Evolutionary conservation across 352 stramenopile species (phyloP).

Genomic region (Pythium chondricola): DNA sequence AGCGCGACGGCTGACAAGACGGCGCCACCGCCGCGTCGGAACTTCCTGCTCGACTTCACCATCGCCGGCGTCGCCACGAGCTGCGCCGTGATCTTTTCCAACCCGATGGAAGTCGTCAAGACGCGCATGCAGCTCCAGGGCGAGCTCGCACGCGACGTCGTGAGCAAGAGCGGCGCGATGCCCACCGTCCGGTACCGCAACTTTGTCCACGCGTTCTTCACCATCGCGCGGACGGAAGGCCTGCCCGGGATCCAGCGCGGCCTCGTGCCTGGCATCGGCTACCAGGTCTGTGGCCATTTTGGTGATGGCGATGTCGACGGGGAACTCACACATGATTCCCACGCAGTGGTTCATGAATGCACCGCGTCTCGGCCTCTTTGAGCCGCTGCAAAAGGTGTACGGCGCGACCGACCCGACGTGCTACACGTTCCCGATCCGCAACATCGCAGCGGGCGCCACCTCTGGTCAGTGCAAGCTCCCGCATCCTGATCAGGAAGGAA

Average conservation of each 20-base stretch:
- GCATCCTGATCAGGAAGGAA: too few relatives aligned
- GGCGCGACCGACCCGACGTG: constrained; percentile 72
- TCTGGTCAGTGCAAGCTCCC: constrained; percentile 42
- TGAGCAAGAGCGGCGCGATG: constrained; percentile 14
- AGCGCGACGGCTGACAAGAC: neutral
- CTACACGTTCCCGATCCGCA: constrained; percentile 68
- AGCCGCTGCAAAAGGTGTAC: constrained; percentile 73
- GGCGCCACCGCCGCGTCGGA: constrained; percentile 20
- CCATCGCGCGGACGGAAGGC: constrained; percentile 71
- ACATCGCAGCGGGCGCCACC: constrained; percentile 64
- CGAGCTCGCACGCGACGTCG: constrained; percentile 57
- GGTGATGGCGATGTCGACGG: neutral
- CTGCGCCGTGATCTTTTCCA: constrained; percentile 68
- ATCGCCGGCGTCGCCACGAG: constrained; percentile 62
- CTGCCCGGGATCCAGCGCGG: constrained; percentile 75
- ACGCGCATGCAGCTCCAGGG: constrained; percentile 87
- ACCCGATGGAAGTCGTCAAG: constrained; percentile 89
- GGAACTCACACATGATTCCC: neutral
- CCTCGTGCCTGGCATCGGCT: constrained; percentile 67
- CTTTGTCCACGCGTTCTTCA: constrained; percentile 83
- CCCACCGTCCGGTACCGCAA: constrained; percentile 69
- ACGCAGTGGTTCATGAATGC: constrained; percentile 82
- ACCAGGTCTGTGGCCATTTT: constrained; percentile 38
- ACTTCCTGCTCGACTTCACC: constrained; percentile 66
- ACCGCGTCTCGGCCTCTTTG: constrained; percentile 66